Base-by-base conservation (phyloP, 1,284 basidiomycete species). In the Ganoderma multipileum region DNA sequence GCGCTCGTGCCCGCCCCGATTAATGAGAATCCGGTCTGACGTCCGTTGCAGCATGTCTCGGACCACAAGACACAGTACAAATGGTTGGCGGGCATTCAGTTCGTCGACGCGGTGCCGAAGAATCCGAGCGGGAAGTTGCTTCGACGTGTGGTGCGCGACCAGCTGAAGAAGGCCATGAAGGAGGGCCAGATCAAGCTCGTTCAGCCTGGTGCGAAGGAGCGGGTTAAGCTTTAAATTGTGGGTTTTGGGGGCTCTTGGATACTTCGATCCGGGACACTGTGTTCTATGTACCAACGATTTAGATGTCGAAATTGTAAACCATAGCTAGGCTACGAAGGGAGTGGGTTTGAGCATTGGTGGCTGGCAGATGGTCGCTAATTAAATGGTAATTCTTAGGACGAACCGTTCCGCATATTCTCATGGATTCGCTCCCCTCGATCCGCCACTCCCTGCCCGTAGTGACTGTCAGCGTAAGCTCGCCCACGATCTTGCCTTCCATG, bases 51-150 rank as follows among this genome's bases (percentile, higher is more conserved):
- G 83, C 70, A 73, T 65, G 75, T 76, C 20, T 54, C 71, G 61
- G 71, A 76, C 58, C 62, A 67, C 58, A 75, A 75, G 67, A 71
- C 75, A 55, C 71, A 68, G 58, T 75, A 71, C 71, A 76, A 76
- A 65, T 72, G 72, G 69, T 72, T 76, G 39, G 70, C 74, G 50
- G 76, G 73, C 60, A 64, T 76, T 57, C 66, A 72, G 68, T 74
- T 76, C 67, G 64, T 76, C 65, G 72, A 75, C 30, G 64, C 66
- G 62, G 72, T 76, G 66, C 76, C 76, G 64, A 75, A 73, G 71
- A 75, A 74, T 66, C 74, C 74, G 44, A 75, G 74, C 62, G 76
- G 76, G 59, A 76, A 76, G 73, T 69, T 76, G 23, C 68, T 76
- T 20, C 71, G 74, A 28, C 63, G 72, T 20, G 61, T 75, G 1